Percentiles rank a stretch among this genome's conserved stretches.
phyloP scores from a whole-genome alignment of 1,284 basidiomycete genomes.

The Malassezia cuniculi region DNA sequence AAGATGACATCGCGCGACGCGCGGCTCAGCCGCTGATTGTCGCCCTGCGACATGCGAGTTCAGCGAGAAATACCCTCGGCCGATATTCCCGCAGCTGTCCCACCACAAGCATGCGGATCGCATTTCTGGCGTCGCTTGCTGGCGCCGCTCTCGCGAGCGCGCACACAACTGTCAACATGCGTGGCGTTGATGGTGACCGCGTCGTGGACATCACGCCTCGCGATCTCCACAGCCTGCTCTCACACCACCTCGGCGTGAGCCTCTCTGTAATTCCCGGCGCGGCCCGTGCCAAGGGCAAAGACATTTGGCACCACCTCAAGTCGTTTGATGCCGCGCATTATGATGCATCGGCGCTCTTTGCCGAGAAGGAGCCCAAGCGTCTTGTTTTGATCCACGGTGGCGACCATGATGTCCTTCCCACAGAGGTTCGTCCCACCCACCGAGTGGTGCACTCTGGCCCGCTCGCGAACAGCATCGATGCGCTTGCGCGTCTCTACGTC shows the following conservation, averaged over 20 bases:
- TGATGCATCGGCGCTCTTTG: conserved; percentile 5
- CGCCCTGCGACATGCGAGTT: too few relatives aligned
- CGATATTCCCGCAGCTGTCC: too few relatives aligned
- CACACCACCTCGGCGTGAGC: conserved; percentile 9
- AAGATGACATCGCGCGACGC: conserved; percentile 39
- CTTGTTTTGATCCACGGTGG: conserved; percentile 3
- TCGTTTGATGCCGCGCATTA: conserved; percentile 7
- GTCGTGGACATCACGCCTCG: not conserved
- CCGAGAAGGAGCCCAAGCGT: not conserved
- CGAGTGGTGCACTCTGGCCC: too few relatives aligned
- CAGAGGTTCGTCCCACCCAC: too few relatives aligned
- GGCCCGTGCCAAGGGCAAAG: not conserved
- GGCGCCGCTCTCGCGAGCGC: conserved; percentile 1
- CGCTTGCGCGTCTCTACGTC: too few relatives aligned
- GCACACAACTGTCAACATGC: conserved; percentile 1
- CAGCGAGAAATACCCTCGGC: too few relatives aligned
- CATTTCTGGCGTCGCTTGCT: conserved; percentile 3
- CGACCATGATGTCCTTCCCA: not conserved
- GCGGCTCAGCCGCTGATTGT: conserved; percentile 19
- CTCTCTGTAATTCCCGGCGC: not conserved
- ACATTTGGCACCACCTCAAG: conserved; percentile 12
- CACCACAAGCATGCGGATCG: too few relatives aligned
- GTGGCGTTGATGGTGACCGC: not conserved
- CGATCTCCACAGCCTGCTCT: conserved; percentile 7
- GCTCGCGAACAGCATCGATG: too few relatives aligned